Evolutionary conservation across 129 eudicot genomes (phyloP).

Genomic region (Sambucus nigra): DNA sequence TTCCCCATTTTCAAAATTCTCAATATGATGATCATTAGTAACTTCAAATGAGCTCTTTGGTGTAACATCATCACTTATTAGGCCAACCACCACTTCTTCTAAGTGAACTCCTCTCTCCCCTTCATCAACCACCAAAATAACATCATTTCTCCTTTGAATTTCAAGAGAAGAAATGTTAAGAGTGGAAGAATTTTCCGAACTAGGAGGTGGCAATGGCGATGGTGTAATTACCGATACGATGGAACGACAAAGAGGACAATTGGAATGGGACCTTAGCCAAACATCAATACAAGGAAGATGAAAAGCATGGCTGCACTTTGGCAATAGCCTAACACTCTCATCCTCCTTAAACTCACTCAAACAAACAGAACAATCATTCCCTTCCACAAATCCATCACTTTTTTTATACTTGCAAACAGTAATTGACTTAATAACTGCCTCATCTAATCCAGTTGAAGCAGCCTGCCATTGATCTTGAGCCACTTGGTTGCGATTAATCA

Average conservation of each 20-base stretch:
- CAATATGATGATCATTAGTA: conserved; percentile 11
- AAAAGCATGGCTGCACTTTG: conserved; percentile 79
- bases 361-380: conserved; percentile 64
- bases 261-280: conserved; percentile 71
- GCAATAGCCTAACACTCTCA: conserved; percentile 61
- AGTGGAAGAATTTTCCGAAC: conserved; percentile 23
- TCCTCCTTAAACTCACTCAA: conserved; percentile 66
- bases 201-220: conserved; percentile 17
- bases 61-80: conserved; percentile 8
- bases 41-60: too few relatives aligned
- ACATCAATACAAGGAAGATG: conserved; percentile 75
- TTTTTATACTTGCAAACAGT: conserved; percentile 46
- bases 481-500: conserved; percentile 17
- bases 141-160: conserved; percentile 35
- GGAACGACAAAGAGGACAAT: conserved; percentile 72
- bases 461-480: conserved; percentile 34
- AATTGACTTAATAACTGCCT: conserved; percentile 49
- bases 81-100: conserved; percentile 16
- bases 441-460: conserved; percentile 49
- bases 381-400: conserved; percentile 45
- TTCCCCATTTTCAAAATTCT: conserved; percentile 7
- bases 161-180: conserved; percentile 33
- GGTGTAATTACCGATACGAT: too few relatives aligned
- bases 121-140: conserved; percentile 54
- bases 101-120: conserved; percentile 9